phyloP scores from a whole-genome alignment of 306 rosid species.

The Cyclanthera cordifolia region DNA sequence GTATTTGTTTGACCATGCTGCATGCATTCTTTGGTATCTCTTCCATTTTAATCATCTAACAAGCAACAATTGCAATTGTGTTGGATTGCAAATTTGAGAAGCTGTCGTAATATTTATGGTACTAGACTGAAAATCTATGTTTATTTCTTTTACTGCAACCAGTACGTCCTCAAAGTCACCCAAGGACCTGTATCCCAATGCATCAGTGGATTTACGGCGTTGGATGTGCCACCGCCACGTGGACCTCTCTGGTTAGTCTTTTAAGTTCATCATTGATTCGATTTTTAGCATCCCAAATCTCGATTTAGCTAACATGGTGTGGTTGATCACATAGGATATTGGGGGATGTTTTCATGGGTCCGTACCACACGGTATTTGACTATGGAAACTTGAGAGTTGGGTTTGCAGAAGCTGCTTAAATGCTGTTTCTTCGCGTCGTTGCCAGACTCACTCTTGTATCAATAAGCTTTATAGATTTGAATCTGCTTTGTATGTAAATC shows the following conservation, averaged over 20 bases:
- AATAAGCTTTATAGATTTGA: too few relatives aligned
- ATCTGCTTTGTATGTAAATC: too few relatives aligned
- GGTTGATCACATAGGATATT: constrained; percentile 35
- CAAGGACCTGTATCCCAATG: constrained; percentile 50
- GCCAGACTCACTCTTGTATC: neutral
- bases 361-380: constrained; percentile 55
- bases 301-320: neutral
- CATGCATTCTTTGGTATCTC: too few relatives aligned
- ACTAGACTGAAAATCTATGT: too few relatives aligned
- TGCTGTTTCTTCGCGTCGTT: neutral
- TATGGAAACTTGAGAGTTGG: constrained; percentile 48
- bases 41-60: neutral
- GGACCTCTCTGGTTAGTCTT: constrained; percentile 57
- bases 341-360: constrained; percentile 72
- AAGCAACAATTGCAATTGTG: too few relatives aligned
- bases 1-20: too few relatives aligned
- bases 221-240: constrained; percentile 18
- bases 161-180: constrained; percentile 52
- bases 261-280: too few relatives aligned
- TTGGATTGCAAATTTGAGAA: too few relatives aligned
- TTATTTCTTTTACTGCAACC: neutral
- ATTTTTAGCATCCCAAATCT: too few relatives aligned
- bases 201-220: constrained; percentile 51
- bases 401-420: constrained; percentile 52
- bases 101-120: neutral